phyloP scores from a whole-genome alignment of 2,329 filamentous ascomycete genomes.

The Scedosporium boydii region DNA sequence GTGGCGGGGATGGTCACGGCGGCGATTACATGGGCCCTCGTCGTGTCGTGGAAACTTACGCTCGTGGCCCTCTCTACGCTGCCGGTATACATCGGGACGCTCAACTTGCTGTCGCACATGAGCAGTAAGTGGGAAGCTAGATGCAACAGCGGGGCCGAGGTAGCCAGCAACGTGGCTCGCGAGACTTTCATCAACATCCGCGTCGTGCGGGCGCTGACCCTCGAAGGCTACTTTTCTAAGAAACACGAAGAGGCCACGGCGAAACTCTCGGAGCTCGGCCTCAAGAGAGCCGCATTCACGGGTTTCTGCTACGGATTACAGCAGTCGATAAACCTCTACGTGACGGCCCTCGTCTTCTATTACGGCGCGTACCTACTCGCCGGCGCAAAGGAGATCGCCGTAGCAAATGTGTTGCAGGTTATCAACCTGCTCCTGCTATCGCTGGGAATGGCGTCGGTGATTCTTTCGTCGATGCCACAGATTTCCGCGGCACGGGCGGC shows the following conservation, averaged over 20 bases:
- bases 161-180: slow-evolving; percentile 33
- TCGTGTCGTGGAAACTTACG: slow-evolving; percentile 70
- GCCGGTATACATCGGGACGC: slow-evolving; percentile 58
- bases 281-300: slow-evolving; percentile 55
- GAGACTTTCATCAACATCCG: slow-evolving; percentile 74
- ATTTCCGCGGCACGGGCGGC: slow-evolving; percentile 65
- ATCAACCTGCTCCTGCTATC: slow-evolving; percentile 79
- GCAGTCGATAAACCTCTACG: slow-evolving; percentile 61
- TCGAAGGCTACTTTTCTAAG: slow-evolving; percentile 60
- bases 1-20: slow-evolving; percentile 57
- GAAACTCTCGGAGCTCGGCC: slow-evolving; percentile 42
- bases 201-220: slow-evolving; percentile 63
- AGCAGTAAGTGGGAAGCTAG: slow-evolving; percentile 63
- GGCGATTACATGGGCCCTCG: slow-evolving; percentile 66
- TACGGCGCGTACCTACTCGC: slow-evolving; percentile 62
- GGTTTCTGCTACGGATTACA: slow-evolving; percentile 71
- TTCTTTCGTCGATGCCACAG: slow-evolving; percentile 70
- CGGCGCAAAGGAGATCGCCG: slow-evolving; percentile 23
- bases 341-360: slow-evolving; percentile 74
- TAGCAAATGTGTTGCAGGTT: slow-evolving; percentile 58
- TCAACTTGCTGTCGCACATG: slow-evolving; percentile 54
- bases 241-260: slow-evolving; percentile 53
- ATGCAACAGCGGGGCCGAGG: slow-evolving; percentile 54
- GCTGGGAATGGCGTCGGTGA: slow-evolving; percentile 59
- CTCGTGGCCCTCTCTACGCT: slow-evolving; percentile 62